Conservation (phyloP, 257 asterid species). For the Coffea eugenioides region DNA sequence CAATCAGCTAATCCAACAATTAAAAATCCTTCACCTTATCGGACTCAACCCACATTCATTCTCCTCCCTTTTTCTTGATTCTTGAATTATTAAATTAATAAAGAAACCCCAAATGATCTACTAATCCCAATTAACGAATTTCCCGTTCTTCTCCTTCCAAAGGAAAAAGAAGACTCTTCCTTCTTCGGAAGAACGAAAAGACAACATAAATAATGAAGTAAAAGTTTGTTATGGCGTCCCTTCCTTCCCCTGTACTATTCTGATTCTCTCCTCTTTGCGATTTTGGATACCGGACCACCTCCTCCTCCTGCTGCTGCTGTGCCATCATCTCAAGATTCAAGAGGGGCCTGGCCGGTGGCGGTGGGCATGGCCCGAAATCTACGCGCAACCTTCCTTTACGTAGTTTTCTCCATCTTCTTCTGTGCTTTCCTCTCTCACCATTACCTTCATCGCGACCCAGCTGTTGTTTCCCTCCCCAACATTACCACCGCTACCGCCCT, state of each 20-base stretch:
- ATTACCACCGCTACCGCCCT: slow-evolving; percentile 5
- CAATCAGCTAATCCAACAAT: too few species aligned
- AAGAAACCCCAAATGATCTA: background rate
- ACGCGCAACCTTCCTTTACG: slow-evolving; percentile 48
- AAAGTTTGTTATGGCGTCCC: background rate
- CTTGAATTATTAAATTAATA: too few species aligned
- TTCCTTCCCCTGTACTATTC: background rate
- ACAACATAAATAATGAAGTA: too few species aligned
- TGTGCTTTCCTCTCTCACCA: slow-evolving; percentile 52
- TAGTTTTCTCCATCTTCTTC: slow-evolving; percentile 43
- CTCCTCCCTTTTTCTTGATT: background rate
- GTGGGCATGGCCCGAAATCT: slow-evolving; percentile 51
- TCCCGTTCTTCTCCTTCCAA: background rate
- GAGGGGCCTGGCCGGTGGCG: too few species aligned
- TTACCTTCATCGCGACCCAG: slow-evolving; percentile 39
- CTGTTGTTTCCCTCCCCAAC: slow-evolving; percentile 6
- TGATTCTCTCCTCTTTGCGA: too few species aligned
- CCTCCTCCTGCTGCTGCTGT: background rate
- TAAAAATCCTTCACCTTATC: background rate
- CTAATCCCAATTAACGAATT: background rate
- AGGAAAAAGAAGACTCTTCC: background rate
- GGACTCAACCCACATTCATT: background rate
- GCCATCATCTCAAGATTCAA: background rate
- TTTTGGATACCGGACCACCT: too few species aligned
- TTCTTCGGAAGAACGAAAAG: too few species aligned